Conservation (phyloP, 441 rosid genomes). For the Bocquillonia castaneifolia region DNA sequence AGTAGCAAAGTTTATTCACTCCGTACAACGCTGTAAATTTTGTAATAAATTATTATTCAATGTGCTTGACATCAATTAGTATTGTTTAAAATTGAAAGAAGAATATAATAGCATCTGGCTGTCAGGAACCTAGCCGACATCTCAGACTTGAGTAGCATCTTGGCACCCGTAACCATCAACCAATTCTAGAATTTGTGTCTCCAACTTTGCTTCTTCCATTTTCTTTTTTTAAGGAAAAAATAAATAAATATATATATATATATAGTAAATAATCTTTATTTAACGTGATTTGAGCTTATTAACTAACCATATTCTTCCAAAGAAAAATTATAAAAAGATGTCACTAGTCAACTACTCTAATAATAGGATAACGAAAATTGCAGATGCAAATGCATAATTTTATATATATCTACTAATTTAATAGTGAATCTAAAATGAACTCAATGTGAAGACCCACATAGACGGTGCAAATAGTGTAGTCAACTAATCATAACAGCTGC, state of each 20-base stretch:
- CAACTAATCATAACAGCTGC: background rate
- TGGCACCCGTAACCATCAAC: constrained; percentile 7
- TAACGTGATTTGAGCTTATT: background rate
- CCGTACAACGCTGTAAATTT: no score
- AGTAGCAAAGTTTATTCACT: no score
- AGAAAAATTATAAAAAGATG: no score
- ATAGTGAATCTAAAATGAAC: background rate
- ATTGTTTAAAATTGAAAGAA: background rate
- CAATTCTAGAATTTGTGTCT: constrained; percentile 15
- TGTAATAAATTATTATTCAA: no score
- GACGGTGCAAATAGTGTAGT: background rate
- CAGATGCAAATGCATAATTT: no score
- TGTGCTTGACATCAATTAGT: no score
- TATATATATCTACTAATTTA: no score
- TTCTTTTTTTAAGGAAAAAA: background rate
- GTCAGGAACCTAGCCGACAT: constrained; percentile 22
- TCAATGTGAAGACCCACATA: background rate
- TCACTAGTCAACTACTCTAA: no score
- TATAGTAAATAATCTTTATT: no score
- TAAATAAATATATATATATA: background rate
- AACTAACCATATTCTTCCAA: background rate
- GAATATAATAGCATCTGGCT: constrained; percentile 9
- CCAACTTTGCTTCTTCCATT: constrained; percentile 2
- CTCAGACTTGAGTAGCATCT: background rate
- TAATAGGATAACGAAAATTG: no score